Evolutionary conservation across 2,329 filamentous ascomycete species (phyloP), one percentile per base, ranked within the genome.

Genomic region (Samsoniella hepiali): DNA sequence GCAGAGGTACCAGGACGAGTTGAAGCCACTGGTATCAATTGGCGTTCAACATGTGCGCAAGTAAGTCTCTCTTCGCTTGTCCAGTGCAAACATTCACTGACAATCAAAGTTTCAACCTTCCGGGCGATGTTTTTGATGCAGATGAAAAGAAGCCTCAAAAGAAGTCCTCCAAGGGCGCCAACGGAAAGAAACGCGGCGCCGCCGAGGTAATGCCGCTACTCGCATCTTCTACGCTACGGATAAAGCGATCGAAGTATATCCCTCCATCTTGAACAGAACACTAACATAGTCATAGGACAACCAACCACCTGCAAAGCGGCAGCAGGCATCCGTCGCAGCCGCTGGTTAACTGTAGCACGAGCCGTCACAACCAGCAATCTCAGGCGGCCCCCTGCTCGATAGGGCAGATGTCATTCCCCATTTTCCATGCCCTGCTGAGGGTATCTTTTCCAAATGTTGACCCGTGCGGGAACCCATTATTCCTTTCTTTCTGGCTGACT

Each of bases 11-110:
- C 82, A 94, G 67, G 79, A 84, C 13, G 85, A 90, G n/a, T 77
- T 91, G 58, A 91, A 93, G 58, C 67, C 72, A 22, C 59, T 72
- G 13, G 75, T 77, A 53, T 91, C 88, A 49, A 79, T 99, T 58
- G 88, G 88, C 61, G 87, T 98, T 59, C 89, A 92, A 65, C 89
- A 97, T 72, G 88, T 93, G 57, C 89, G 91, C 76, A 96, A 90
- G 93, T 97, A 82, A 78, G 88, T 57, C 31, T 22, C 10, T 7
- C n/a, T 10, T 79, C 11, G 3, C 17, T 27, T 53, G 6, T 9
- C 11, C 6, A 13, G 13, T 44, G 5, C 15, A 60, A n/a, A 63
- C 45, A 54, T 61, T 63, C 50, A 63, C 63, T 65, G 9, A 69
- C 66, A 42, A 45, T 27, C 56, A n/a, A 49, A 63, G 93, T 76